phyloP scores from a whole-genome alignment of 2,329 filamentous ascomycete species.

The Talaromyces sp. region DNA sequence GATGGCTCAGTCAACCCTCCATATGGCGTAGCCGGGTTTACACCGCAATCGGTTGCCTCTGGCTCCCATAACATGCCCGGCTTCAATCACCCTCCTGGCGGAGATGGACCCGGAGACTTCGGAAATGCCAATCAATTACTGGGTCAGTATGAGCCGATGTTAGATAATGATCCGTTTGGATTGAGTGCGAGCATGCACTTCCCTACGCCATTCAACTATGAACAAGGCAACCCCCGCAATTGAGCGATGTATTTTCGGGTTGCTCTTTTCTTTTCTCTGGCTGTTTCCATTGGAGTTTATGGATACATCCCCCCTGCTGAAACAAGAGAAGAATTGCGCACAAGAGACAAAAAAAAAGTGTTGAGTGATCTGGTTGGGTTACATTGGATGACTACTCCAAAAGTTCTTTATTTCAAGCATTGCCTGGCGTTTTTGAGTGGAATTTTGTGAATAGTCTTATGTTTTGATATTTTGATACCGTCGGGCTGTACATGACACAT shows the following conservation, averaged over 20 bases:
- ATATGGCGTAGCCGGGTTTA: conserved; percentile 59
- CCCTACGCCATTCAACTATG: conserved; percentile 70
- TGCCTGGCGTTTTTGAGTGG: conserved; percentile 35
- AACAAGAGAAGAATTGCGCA: neutral
- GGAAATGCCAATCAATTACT: conserved; percentile 57
- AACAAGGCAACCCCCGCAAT: conserved; percentile 40
- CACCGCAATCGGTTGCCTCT: conserved; percentile 46
- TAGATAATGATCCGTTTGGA: conserved; percentile 92
- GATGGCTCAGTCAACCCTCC: conserved; percentile 70
- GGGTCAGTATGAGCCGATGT: conserved; percentile 78
- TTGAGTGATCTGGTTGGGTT: conserved; percentile 7
- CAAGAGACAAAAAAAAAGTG: conserved; percentile 6
- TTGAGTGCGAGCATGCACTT: conserved; percentile 95
- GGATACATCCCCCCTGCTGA: neutral
- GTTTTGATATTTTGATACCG: conserved; percentile 34
- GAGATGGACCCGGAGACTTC: conserved; percentile 43
- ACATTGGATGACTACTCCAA: conserved; percentile 19
- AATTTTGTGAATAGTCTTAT: neutral
- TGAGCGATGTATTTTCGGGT: conserved; percentile 7
- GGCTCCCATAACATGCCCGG: conserved; percentile 49
- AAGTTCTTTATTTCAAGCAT: conserved; percentile 36
- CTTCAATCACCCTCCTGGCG: conserved; percentile 41
- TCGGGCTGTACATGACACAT: conserved; percentile 3
- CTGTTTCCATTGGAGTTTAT: neutral
- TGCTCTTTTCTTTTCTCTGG: neutral